Evolutionary conservation across 441 rosid genomes (phyloP).

Genomic region (Mallotus japonicus): DNA sequence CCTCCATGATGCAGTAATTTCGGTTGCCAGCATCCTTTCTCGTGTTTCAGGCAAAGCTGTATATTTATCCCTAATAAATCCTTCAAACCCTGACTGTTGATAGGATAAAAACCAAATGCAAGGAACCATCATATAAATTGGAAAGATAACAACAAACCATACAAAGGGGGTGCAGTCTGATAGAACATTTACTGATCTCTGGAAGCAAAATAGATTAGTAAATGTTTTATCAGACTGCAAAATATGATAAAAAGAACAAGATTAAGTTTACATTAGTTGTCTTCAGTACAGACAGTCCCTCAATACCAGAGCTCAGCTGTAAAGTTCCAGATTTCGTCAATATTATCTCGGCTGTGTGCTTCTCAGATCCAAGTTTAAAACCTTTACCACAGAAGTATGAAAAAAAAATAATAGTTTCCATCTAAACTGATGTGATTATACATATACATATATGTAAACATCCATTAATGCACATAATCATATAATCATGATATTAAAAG

Average conservation of each 20-base stretch:
- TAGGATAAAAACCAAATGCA: conserved; percentile 13
- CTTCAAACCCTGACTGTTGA: conserved; percentile 93
- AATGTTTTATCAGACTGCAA: no score
- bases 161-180: background rate
- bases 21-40: conserved; percentile 89
- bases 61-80: conserved; percentile 79
- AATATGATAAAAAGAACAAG: conserved; percentile 1
- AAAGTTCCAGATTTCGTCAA: conserved; percentile 63
- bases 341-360: conserved; percentile 65
- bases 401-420: background rate
- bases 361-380: conserved; percentile 90
- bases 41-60: conserved; percentile 86
- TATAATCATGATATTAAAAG: background rate
- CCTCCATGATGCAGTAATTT: conserved; percentile 87
- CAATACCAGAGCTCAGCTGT: conserved; percentile 63
- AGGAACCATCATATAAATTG: conserved; percentile 13
- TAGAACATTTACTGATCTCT: background rate
- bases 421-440: background rate
- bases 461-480: background rate
- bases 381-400: conserved; percentile 41
- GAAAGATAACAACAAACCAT: background rate
- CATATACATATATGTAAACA: background rate
- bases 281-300: conserved; percentile 74
- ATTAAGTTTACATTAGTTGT: conserved; percentile 66
- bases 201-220: background rate